Conservation (phyloP, 257 asterid genomes). For the Nicotiana obtusifolia region DNA sequence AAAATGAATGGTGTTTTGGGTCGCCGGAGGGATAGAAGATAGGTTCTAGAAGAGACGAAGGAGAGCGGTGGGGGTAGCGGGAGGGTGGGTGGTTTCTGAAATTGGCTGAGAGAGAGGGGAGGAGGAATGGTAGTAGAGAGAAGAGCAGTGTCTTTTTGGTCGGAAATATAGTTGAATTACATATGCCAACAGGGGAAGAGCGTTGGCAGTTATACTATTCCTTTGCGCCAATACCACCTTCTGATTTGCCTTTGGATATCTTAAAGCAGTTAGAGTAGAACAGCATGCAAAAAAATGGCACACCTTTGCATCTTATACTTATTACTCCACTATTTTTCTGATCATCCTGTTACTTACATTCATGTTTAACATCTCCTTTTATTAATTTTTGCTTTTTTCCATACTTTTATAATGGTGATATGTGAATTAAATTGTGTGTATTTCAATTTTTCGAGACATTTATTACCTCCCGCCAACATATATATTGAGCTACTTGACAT, state of each 20-base stretch:
- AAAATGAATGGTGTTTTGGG: background rate
- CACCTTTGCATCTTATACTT: too few species aligned
- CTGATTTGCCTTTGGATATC: background rate
- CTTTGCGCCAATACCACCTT: background rate
- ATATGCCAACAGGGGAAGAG: background rate
- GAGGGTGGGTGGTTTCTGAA: background rate
- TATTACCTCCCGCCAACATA: too few species aligned
- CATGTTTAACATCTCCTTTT: background rate
- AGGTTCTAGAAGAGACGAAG: conserved; percentile 1
- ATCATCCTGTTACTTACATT: background rate
- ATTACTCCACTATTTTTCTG: background rate
- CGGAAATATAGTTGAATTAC: conserved; percentile 54
- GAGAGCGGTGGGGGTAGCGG: background rate
- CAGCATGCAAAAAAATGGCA: background rate
- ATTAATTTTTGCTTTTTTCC: too few species aligned
- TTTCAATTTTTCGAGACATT: too few species aligned
- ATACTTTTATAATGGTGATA: too few species aligned
- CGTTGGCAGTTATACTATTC: background rate
- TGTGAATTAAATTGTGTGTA: background rate
- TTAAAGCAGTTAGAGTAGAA: too few species aligned
- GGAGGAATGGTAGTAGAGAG: conserved; percentile 11
- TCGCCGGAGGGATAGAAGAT: background rate
- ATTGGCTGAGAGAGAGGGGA: background rate
- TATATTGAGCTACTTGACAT: too few species aligned
- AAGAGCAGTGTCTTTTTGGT: conserved; percentile 41